Evolutionary conservation across 768 basidiomycete species (phyloP).

Genomic region (Neoboletus subvelutipes): DNA sequence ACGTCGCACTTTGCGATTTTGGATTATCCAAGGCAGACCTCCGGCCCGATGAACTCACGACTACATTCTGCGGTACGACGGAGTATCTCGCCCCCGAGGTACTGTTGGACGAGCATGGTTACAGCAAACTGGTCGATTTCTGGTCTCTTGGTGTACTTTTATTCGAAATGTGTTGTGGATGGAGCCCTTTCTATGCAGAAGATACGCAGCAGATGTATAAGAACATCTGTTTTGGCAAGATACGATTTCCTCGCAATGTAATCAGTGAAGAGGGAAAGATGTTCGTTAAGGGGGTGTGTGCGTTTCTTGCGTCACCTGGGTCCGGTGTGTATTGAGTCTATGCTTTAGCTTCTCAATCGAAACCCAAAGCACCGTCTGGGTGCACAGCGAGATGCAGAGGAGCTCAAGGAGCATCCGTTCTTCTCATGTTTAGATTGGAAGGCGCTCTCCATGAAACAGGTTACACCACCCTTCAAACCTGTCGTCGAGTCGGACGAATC

Average conservation of each 20-base stretch:
- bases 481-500: slow-evolving; percentile 97
- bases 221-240: slow-evolving; percentile 98
- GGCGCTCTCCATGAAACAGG: slow-evolving; percentile 80
- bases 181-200: slow-evolving; percentile 99
- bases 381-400: slow-evolving; percentile 83
- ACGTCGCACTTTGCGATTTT: slow-evolving; percentile 98
- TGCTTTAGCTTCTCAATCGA: slow-evolving; percentile 84
- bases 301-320: slow-evolving; percentile 6
- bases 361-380: slow-evolving; percentile 98
- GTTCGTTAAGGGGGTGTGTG: slow-evolving; percentile 94
- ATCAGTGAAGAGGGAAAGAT: slow-evolving; percentile 98
- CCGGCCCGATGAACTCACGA: slow-evolving; percentile 91
- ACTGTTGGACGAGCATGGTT: slow-evolving; percentile 96
- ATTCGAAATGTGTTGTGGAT: slow-evolving; percentile 99
- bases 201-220: slow-evolving; percentile 99
- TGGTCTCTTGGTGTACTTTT: slow-evolving; percentile 95
- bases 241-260: slow-evolving; percentile 94
- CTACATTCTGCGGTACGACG: slow-evolving; percentile 98
- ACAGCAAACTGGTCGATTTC: slow-evolving; percentile 98
- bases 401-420: slow-evolving; percentile 95
- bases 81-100: slow-evolving; percentile 99
- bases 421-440: slow-evolving; percentile 92
- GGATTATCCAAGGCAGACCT: slow-evolving; percentile 96
- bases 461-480: slow-evolving; percentile 97
- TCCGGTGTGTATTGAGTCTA: slow-evolving; percentile 15